Base-by-base conservation (phyloP, 352 stramenopile species). In the Pythium sukuiense region DNA sequence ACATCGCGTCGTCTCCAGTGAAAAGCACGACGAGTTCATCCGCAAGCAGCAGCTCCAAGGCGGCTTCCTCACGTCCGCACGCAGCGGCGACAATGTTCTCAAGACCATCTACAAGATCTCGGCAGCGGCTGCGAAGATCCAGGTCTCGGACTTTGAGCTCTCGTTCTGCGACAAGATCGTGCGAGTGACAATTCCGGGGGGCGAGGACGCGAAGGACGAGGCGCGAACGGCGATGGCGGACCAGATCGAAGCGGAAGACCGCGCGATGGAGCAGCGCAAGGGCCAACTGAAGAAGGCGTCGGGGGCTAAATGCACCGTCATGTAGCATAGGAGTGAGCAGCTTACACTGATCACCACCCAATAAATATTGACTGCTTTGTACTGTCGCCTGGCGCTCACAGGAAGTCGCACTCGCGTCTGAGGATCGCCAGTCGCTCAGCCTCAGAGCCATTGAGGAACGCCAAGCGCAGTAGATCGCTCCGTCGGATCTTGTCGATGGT, bases 11-110 rank as follows among this genome's bases (percentile, higher is more conserved):
- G 79, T 96, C 39, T 76, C 74, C 1, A 85, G 69, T 24, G 78
- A 81, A 4, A 82, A 89, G 53, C 87, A 97, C 75, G 79, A 92
- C 24, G 79, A 63, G 14, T 95, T 96, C 53, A 88, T 96, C 55
- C 71, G 68, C 8, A 63, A 71, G 18, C 80, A 96, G 30, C 41
- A 73, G 12, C 66, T 97, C 11, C 61, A 77, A 18, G 84, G 84
- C 12, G 84, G 83, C 12, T 97, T 96, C 61, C 72, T 95, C 29
- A 78, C 93, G 52, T 95, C 89, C 16, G 88, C 89, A 8, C 80
- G 90, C 57, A 95, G 75, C 63, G 88, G 85, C 1, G 85, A 97
- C 71, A 92, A 92, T 35, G 85, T 97, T 2, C 69, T 93, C 37
- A 89, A 88, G 54, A 77, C 75, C 2, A 84, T 96, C 16, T 93